Evolutionary conservation across 352 stramenopile species (phyloP).

Genomic region (Aphanomyces euteiches): DNA sequence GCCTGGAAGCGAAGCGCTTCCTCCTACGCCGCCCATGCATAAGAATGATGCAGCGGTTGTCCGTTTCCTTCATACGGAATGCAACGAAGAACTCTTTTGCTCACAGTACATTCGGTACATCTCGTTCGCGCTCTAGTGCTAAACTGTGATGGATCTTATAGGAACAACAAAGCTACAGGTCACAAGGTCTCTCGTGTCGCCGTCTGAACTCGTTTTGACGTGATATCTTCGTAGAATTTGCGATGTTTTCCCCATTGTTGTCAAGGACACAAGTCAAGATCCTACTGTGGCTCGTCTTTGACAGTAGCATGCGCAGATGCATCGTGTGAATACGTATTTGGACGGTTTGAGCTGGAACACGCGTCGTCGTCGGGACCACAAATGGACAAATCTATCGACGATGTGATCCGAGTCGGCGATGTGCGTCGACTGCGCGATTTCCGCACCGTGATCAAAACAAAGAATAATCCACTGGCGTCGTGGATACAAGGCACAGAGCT

Average conservation of each 20-base stretch:
- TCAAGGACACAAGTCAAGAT: constrained; percentile 21
- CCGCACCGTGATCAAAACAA: constrained; percentile 6
- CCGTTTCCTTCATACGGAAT: constrained; percentile 19
- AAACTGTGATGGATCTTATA: neutral
- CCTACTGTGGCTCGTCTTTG: constrained; percentile 16
- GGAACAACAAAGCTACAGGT: constrained; percentile 22
- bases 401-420: neutral
- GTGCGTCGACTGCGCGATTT: constrained; percentile 12
- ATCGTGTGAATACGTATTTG: constrained; percentile 20
- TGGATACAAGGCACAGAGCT: constrained; percentile 18
- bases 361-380: neutral
- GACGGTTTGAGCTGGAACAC: constrained; percentile 13
- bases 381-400: neutral
- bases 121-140: too few species aligned
- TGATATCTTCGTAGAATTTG: constrained; percentile 1
- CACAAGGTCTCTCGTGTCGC: constrained; percentile 6
- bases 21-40: neutral
- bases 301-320: constrained; percentile 4
- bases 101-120: constrained; percentile 15
- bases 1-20: neutral
- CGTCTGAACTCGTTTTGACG: neutral
- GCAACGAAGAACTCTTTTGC: constrained; percentile 18
- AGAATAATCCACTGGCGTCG: constrained; percentile 9
- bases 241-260: constrained; percentile 15
- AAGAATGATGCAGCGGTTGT: neutral